These are phyloP conservation scores for Xylaria digitata DNA, from an alignment of 2,329 filamentous ascomycete species.

Conservation along the genomic window DNA sequence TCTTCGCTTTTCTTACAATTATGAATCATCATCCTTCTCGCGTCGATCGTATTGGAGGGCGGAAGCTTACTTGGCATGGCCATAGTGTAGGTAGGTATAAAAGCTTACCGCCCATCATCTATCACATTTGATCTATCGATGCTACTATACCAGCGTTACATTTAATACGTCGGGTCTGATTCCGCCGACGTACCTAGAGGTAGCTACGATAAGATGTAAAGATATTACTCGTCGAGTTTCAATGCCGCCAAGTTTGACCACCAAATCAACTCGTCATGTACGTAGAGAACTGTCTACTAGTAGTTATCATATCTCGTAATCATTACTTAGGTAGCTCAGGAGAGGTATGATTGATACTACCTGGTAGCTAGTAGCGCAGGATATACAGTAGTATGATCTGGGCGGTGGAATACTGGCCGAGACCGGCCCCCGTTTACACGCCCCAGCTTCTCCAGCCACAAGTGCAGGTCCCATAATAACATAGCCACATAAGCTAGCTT, in stretches of 20 bases:
- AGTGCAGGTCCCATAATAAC: too few species aligned
- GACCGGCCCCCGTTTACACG: too few species aligned
- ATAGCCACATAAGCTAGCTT: slow-evolving; percentile 20
- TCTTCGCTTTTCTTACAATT: too few species aligned
- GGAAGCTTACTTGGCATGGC: slow-evolving; percentile 1
- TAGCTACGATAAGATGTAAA: background rate
- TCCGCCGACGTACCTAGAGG: background rate
- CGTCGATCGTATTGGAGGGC: background rate
- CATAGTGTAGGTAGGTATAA: background rate
- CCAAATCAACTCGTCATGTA: background rate
- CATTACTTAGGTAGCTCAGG: too few species aligned
- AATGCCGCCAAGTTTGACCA: background rate
- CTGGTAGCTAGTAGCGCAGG: background rate
- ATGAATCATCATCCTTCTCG: background rate
- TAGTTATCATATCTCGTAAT: too few species aligned
- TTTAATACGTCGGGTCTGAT: background rate
- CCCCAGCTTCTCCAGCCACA: slow-evolving; percentile 11
- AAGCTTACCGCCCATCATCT: slow-evolving; percentile 3
- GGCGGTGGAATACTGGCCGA: too few species aligned
- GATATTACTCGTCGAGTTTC: slow-evolving; percentile 6
- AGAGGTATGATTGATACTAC: too few species aligned
- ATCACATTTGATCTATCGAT: slow-evolving; percentile 14
- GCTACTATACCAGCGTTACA: background rate
- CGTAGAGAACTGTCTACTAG: too few species aligned
- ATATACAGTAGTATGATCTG: background rate